Evolutionary conservation across 805 yeast species (phyloP).

Genomic region (Monosporozyma servazzii): DNA sequence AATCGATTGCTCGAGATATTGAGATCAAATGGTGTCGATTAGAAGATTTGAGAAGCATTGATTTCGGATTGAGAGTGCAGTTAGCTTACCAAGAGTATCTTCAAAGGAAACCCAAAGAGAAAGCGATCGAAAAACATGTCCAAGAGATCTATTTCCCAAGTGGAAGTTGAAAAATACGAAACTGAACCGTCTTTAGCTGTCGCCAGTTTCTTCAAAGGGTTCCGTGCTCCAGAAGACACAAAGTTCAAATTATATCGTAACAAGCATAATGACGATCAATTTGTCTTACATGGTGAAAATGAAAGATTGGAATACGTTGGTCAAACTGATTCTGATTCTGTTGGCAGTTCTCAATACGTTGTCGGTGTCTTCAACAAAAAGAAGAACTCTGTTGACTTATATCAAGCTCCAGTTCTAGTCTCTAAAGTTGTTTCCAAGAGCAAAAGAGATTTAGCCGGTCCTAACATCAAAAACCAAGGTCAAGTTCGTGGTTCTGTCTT

Average conservation of each 20-base stretch:
- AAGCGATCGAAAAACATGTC: conserved; percentile 1
- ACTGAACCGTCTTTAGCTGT: conserved; percentile 41
- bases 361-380: conserved; percentile 71
- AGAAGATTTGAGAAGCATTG: too few species aligned
- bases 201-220: conserved; percentile 75
- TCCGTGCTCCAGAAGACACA: conserved; percentile 49
- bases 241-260: conserved; percentile 55
- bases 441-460: conserved; percentile 49
- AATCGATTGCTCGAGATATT: too few species aligned
- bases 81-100: too few species aligned
- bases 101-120: not conserved
- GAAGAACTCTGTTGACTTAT: conserved; percentile 54
- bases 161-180: conserved; percentile 3
- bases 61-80: too few species aligned
- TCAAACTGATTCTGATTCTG: conserved; percentile 31
- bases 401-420: conserved; percentile 52
- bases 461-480: conserved; percentile 49
- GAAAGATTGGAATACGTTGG: conserved; percentile 70
- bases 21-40: too few species aligned
- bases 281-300: conserved; percentile 69
- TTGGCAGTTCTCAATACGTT: conserved; percentile 42
- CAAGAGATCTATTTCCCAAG: conserved; percentile 10
- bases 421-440: conserved; percentile 56
- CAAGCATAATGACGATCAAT: conserved; percentile 28
- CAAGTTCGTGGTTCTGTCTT: conserved; percentile 42